Percentiles rank a stretch among this genome's conserved stretches.
Conservation (phyloP, 2,329 filamentous ascomycete species). For the Diaporthe aspalathi region DNA sequence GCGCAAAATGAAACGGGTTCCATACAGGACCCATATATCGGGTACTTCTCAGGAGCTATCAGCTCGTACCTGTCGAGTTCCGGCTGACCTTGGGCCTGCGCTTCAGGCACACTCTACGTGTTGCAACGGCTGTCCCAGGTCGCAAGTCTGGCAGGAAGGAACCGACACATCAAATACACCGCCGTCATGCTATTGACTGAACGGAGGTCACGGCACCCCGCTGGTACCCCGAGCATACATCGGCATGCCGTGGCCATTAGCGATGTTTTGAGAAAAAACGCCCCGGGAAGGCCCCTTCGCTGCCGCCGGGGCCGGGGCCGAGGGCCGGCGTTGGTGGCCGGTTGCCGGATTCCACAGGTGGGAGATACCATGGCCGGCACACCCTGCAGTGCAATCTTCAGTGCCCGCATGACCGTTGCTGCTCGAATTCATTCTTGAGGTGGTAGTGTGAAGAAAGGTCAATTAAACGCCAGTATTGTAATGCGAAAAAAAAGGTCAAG, state of each 20-base stretch:
- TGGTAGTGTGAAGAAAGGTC: slow-evolving; percentile 29
- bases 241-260: too few species aligned
- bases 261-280: too few species aligned
- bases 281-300: not conserved
- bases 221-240: too few species aligned
- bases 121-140: not conserved
- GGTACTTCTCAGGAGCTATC: not conserved
- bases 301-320: not conserved
- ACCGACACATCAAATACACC: not conserved
- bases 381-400: not conserved
- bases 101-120: not conserved
- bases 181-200: not conserved
- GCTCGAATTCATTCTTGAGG: not conserved
- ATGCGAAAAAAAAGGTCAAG: slow-evolving; percentile 25
- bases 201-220: too few species aligned
- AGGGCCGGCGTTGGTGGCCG: not conserved
- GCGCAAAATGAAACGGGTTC: not conserved
- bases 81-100: not conserved
- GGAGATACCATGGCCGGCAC: not conserved
- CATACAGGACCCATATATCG: too few species aligned
- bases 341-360: not conserved
- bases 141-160: not conserved
- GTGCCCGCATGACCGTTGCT: not conserved
- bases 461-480: slow-evolving; percentile 43
- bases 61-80: not conserved